These are phyloP conservation scores for Tagetes patula DNA, from an alignment of 129 eudicot species.

Conservation along the genomic window DNA sequence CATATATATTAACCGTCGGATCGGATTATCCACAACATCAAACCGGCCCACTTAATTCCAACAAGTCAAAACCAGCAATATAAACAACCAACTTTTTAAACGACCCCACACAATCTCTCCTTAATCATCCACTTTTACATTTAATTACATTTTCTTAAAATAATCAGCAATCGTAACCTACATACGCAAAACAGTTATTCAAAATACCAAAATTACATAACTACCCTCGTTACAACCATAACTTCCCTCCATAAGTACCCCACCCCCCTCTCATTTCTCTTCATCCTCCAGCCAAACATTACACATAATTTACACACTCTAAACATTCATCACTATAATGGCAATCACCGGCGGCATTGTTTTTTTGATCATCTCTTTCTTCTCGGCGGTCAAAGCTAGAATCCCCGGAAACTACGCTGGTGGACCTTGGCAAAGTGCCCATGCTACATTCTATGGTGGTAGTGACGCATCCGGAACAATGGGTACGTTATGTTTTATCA, in stretches of 20 bases:
- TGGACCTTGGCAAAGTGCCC: slow-evolving; percentile 72
- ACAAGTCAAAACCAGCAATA: slow-evolving; percentile 31
- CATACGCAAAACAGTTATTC: slow-evolving; percentile 15
- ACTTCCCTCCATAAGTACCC: slow-evolving; percentile 33
- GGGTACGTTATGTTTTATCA: slow-evolving; percentile 44
- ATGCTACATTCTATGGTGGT: slow-evolving; percentile 87
- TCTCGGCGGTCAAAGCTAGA: slow-evolving; percentile 43
- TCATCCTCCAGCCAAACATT: slow-evolving; percentile 1
- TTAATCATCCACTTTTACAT: not conserved
- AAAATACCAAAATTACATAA: slow-evolving; percentile 17
- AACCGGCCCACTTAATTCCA: slow-evolving; percentile 17
- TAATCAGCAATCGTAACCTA: not conserved
- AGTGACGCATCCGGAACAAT: slow-evolving; percentile 91
- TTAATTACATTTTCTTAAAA: not conserved
- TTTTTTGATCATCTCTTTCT: slow-evolving; percentile 23
- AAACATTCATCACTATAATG: not conserved
- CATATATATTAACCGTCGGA: not conserved
- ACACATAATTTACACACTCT: not conserved
- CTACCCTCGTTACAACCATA: slow-evolving; percentile 25
- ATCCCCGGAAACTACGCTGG: slow-evolving; percentile 74
- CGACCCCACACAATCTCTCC: slow-evolving; percentile 38
- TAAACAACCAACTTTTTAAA: slow-evolving; percentile 29
- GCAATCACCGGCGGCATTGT: slow-evolving; percentile 11
- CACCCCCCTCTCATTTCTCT: slow-evolving; percentile 15
- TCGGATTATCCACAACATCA: not conserved